These are phyloP conservation scores for Polychaeton citri DNA, from an alignment of 2,329 filamentous ascomycete genomes.

Conservation along the genomic window DNA sequence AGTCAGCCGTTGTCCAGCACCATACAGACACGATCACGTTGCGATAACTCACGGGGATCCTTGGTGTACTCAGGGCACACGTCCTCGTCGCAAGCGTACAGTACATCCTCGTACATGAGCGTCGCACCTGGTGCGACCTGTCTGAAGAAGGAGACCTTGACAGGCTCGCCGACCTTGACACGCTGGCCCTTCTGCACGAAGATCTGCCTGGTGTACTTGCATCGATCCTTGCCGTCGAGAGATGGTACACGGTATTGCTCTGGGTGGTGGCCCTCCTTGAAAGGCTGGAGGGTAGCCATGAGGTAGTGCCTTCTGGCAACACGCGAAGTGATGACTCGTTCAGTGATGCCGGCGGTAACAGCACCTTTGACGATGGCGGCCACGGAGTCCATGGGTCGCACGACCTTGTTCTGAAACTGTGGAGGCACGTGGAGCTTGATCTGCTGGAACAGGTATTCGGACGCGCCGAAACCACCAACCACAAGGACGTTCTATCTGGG, in stretches of 20 bases:
- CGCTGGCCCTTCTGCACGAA: constrained; percentile 98
- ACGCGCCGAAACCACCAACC: constrained; percentile 94
- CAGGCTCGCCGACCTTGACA: constrained; percentile 97
- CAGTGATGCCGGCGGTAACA: constrained; percentile 93
- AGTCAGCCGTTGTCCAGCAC: too few species aligned
- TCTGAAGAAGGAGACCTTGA: constrained; percentile 97
- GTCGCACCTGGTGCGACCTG: constrained; percentile 95
- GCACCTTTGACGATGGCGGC: constrained; percentile 97
- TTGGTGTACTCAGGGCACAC: constrained; percentile 98
- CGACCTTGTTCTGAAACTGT: constrained; percentile 96
- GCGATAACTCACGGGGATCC: constrained; percentile 79
- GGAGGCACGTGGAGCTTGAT: constrained; percentile 97
- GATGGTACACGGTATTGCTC: constrained; percentile 96
- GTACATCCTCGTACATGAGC: constrained; percentile 97
- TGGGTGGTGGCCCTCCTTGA: constrained; percentile 97
- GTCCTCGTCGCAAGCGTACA: constrained; percentile 96
- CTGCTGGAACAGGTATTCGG: constrained; percentile 97
- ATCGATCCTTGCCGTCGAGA: constrained; percentile 90
- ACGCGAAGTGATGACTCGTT: constrained; percentile 91
- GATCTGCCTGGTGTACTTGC: constrained; percentile 97
- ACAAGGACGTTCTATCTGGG: constrained; percentile 67
- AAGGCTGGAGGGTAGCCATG: constrained; percentile 96
- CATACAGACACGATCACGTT: too few species aligned
- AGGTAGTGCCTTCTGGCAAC: constrained; percentile 96
- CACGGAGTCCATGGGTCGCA: constrained; percentile 96